Evolutionary conservation across 495 filamentous ascomycete genomes (phyloP), one percentile per base, ranked within the genome.

Genomic region (Gamarada debralockiae): DNA sequence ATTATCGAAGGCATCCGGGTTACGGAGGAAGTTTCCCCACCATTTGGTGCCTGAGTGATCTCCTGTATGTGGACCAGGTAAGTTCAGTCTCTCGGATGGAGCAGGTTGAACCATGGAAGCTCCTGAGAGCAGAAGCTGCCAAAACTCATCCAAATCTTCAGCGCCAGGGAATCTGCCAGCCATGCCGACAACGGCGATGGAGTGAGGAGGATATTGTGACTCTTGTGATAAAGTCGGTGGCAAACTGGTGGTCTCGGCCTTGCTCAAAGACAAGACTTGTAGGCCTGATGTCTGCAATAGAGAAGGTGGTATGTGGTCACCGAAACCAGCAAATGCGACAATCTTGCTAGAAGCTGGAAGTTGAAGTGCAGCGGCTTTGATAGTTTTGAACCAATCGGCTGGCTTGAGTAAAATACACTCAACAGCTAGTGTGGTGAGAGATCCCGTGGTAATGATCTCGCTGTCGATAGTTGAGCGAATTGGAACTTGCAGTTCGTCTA

Each of bases 161-260:
- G 44, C 52, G 17, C 73, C 81, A 12, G 83, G 79, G 53, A 86
- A 79, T 22, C 76, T 72, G 48, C 78, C 82, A 20, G 73, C 72
- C 68, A 85, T 73, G 39, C 81, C 79, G 46, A 83, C 65, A 37
- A 85, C 72, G 17, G 80, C 81, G 45, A 84, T 80, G 5, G 81
- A 79, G 18, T 36, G 4, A 36, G 8, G 3, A 21, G 43, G 17
- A 22, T 27, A 46, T n/a, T 29, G 27, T 29, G 5, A 5, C 27
- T 29, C 5, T 4, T 29, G 10, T 10, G 4, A 5, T 4, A 29
- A 10, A 29, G 27, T 4, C 10, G 4, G 4, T 10, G 4, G 5
- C 10, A 29, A 4, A 5, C 10, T 29, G 27, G 27, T 5, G 10
- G 4, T 29, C 27, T 48, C 38, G 25, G 51, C n/a, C 52, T 71